A percentile compares a stretch with the other conserved stretches of the same genome.
Evolutionary conservation across 129 eudicot genomes (phyloP).

Genomic region (Centrapalus pauciflorus): DNA sequence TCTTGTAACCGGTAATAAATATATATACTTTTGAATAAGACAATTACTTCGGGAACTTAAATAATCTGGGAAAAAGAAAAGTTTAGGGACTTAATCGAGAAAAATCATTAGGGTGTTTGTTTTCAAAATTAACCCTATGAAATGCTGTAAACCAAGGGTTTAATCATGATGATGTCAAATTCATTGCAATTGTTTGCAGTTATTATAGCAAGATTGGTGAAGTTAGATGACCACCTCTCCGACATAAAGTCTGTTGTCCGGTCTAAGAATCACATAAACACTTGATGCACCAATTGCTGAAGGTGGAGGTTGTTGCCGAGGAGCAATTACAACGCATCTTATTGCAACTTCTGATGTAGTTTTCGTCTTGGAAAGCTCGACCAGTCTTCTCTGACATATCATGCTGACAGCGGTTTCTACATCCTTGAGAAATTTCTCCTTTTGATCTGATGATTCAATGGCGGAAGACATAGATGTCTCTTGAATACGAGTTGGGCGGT

Average conservation of each 20-base stretch:
- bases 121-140: too few species aligned
- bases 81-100: too few species aligned
- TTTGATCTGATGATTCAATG: conserved; percentile 6
- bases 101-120: too few species aligned
- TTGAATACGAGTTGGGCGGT: conserved; percentile 15
- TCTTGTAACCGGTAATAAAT: too few species aligned
- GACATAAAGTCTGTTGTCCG: conserved; percentile 72
- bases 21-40: too few species aligned
- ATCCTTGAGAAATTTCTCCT: conserved; percentile 40
- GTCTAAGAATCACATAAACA: conserved; percentile 76
- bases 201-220: neutral
- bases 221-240: conserved; percentile 52
- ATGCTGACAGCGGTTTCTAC: conserved; percentile 47
- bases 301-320: conserved; percentile 89
- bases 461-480: neutral
- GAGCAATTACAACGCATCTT: conserved; percentile 49
- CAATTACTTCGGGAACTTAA: too few species aligned
- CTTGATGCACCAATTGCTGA: conserved; percentile 83
- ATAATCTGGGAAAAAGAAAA: too few species aligned
- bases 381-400: conserved; percentile 41
- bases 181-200: neutral
- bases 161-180: neutral
- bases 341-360: conserved; percentile 13
- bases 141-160: too few species aligned
- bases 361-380: conserved; percentile 37